A percentile compares a stretch with the other conserved stretches of the same genome.
Conservation (phyloP, 441 rosid species). For the Corymbia citriodora region DNA sequence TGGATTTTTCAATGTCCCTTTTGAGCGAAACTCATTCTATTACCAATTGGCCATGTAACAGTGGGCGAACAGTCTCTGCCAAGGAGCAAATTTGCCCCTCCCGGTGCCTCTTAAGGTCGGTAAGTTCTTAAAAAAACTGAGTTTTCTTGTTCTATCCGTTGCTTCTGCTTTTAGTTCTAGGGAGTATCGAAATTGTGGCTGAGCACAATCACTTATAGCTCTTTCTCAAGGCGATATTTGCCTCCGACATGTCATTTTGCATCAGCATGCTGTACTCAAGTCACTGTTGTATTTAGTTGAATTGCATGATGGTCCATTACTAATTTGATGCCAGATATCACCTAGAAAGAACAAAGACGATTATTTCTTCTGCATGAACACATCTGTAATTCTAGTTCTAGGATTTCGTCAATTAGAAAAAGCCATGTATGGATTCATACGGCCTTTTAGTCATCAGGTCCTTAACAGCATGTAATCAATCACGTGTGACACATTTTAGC, state of each 20-base stretch:
- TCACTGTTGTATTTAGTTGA: neutral
- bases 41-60: conserved; percentile 12
- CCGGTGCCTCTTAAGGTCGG: conserved; percentile 76
- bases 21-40: neutral
- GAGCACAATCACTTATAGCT: neutral
- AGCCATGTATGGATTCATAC: neutral
- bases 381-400: neutral
- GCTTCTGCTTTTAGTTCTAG: neutral
- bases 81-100: conserved; percentile 87
- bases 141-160: neutral
- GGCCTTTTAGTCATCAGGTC: neutral
- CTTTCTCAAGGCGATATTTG: neutral
- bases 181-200: neutral
- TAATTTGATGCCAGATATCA: neutral
- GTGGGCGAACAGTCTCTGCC: conserved; percentile 93
- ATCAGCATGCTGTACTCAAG: neutral
- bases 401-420: neutral
- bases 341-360: neutral
- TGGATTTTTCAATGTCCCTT: neutral
- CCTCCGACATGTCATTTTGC: neutral
- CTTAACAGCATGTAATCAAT: neutral
- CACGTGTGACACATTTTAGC: neutral
- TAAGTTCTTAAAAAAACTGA: neutral
- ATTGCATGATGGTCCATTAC: neutral
- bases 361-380: neutral